Percentiles rank a stretch among this genome's conserved stretches.
phyloP scores from a whole-genome alignment of 495 filamentous ascomycete species.

The Chaetomium tenue region DNA sequence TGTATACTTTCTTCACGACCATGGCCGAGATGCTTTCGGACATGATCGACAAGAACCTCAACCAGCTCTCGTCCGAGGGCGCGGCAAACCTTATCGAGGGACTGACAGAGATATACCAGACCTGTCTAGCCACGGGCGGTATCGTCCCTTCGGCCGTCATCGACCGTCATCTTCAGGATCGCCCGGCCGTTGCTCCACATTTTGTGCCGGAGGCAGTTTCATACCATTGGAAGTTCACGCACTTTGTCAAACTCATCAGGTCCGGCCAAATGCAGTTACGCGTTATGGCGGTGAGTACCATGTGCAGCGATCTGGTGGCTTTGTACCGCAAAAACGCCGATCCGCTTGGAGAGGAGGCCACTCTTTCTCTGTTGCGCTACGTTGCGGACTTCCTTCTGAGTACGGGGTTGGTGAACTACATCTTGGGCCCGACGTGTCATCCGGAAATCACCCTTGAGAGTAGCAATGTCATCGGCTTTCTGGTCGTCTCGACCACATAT shows the following conservation, averaged over 20 bases:
- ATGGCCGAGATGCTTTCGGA: constrained; percentile 42
- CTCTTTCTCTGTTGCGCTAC: constrained; percentile 56
- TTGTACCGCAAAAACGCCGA: constrained; percentile 55
- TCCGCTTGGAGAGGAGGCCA: constrained; percentile 40
- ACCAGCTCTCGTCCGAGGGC: constrained; percentile 44
- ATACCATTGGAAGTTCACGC: constrained; percentile 66
- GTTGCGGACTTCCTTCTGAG: constrained; percentile 63
- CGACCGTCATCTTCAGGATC: constrained; percentile 32
- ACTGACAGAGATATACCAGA: constrained; percentile 43
- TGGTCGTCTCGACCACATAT: constrained; percentile 78
- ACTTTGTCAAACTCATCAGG: constrained; percentile 67
- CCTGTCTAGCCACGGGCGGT: constrained; percentile 42
- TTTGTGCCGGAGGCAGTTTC: constrained; percentile 50
- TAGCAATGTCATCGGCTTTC: constrained; percentile 80
- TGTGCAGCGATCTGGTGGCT: constrained; percentile 69
- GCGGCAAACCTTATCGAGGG: constrained; percentile 40
- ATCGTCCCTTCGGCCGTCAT: constrained; percentile 36
- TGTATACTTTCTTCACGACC: constrained; percentile 41
- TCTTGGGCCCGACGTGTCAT: constrained; percentile 89
- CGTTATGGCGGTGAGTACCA: constrained; percentile 65
- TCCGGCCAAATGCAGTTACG: constrained; percentile 89
- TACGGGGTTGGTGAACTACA: constrained; percentile 72
- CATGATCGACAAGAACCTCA: constrained; percentile 51
- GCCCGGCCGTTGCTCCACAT: constrained; percentile 33
- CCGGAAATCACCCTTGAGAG: constrained; percentile 81